Base-by-base conservation (phyloP, 2,329 filamentous ascomycete species). In the Xylariaceae sp. region DNA sequence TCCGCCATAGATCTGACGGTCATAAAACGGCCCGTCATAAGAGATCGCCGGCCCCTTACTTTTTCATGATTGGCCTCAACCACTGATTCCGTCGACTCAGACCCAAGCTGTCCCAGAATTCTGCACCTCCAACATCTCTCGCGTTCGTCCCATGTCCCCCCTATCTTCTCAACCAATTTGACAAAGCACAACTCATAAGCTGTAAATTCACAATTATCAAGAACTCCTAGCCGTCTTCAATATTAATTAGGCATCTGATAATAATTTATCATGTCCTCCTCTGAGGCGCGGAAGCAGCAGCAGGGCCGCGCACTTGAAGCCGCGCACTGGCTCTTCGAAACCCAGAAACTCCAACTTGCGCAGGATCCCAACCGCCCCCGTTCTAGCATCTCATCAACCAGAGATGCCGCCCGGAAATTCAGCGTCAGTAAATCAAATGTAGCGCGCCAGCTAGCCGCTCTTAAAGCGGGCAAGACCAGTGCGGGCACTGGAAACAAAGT, bases 341-440 rank as follows among this genome's bases (percentile, higher is more conserved):
- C 49, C 10, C 61, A 59, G 39, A 58, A 55, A 47, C n/a, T 42
- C 6, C 35, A 59, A 51, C 58, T 60, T 34, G 49, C 49, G 1
- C 35, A 63, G 23, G 58, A 63, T 48, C 61, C 61, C 13, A 59
- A 54, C 45, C 58, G 55, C n/a, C 58, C 55, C n/a, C 52, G 56
- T 34, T 17, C 58, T 6, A 58, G n/a, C 15, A 60, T 60, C 17
- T 30, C 52, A 6, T 61, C 61, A n/a, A 58, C 61, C 10, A 35
- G 56, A 10, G 5, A 18, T 37, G 58, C 58, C 13, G 57, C 60
- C 13, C 37, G 55, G 2, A 55, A 45, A n/a, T 62, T 62, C 37
- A 53, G 57, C 11, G 51, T 57, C 15, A 48, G 44, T 39, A 61
- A 61, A 35, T 60, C 61, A 7, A 61, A 56, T 9, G 53, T 61